Conservation (phyloP, 2,329 filamentous ascomycete species). For the Apiospora kogelbergensis region DNA sequence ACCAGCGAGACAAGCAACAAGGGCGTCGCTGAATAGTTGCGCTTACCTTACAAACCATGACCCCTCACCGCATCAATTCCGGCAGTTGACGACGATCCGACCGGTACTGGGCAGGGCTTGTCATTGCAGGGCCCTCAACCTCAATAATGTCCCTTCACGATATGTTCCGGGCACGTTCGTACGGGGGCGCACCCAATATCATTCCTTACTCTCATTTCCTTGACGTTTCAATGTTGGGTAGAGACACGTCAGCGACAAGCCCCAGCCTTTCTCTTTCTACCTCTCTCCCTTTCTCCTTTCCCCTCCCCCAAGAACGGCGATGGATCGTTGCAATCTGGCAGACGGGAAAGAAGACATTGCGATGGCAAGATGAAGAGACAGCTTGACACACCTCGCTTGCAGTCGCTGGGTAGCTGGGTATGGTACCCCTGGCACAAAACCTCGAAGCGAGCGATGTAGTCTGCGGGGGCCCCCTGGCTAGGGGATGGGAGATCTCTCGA, state of each 20-base stretch:
- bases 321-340: not conserved
- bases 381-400: not conserved
- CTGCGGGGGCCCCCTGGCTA: not conserved
- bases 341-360: not conserved
- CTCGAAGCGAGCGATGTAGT: not conserved
- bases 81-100: conserved; percentile 10
- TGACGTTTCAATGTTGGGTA: not conserved
- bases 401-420: not conserved
- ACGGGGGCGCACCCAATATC: not conserved
- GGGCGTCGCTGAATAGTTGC: not conserved
- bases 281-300: not conserved
- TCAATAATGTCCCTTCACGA: not conserved
- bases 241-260: not conserved
- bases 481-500: conserved; percentile 3
- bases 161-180: not conserved
- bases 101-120: not conserved
- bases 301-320: not conserved
- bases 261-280: not conserved
- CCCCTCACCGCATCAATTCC: conserved; percentile 6
- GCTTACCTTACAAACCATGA: not conserved
- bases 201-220: not conserved
- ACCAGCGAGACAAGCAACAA: not conserved
- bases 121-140: not conserved
- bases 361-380: not conserved
- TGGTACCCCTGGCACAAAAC: not conserved